phyloP scores from a whole-genome alignment of 1,139 yeast genomes.

The Magnusiomyces magnusii region DNA sequence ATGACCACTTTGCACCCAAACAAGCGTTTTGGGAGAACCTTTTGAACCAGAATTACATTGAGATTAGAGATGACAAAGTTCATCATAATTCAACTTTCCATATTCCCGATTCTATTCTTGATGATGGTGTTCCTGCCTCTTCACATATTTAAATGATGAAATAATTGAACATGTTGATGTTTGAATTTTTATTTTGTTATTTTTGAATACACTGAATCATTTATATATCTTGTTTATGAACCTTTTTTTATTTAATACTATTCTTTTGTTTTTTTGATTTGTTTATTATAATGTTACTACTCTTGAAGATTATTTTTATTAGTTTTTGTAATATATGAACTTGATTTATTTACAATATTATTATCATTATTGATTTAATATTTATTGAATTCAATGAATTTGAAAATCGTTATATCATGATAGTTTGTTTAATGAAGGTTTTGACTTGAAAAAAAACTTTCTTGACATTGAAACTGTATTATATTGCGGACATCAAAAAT shows the following conservation, averaged over 20 bases:
- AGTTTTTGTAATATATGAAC: not conserved
- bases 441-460: too few species aligned
- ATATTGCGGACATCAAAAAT: too few species aligned
- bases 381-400: too few species aligned
- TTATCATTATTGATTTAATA: too few species aligned
- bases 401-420: too few species aligned
- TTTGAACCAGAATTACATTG: conserved; percentile 13
- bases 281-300: not conserved
- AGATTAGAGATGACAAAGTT: conserved; percentile 9
- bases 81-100: conserved; percentile 6
- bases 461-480: too few species aligned
- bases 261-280: not conserved
- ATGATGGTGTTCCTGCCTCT: not conserved
- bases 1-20: conserved; percentile 9
- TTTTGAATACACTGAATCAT: not conserved
- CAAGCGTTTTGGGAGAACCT: conserved; percentile 10
- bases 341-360: not conserved
- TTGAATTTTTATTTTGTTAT: not conserved
- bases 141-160: not conserved
- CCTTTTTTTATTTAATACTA: not conserved
- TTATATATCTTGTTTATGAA: not conserved
- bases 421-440: too few species aligned
- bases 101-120: conserved; percentile 5
- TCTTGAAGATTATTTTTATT: not conserved
- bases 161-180: not conserved